A percentile compares a stretch with the other conserved stretches of the same genome.
phyloP scores from a whole-genome alignment of 306 rosid species.

The Canavalia gladiata region DNA sequence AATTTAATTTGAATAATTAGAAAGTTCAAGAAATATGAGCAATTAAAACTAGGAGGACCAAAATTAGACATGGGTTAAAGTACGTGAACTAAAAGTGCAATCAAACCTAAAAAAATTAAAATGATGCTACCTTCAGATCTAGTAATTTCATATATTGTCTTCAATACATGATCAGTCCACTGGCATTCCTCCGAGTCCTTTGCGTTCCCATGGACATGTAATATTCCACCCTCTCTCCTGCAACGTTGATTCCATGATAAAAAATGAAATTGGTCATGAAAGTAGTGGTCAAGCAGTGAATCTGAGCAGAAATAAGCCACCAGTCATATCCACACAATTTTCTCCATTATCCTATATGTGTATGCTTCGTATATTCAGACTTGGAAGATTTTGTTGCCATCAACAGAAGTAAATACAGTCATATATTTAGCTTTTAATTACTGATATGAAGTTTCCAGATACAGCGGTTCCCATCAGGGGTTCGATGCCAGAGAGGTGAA shows the following conservation, averaged over 20 bases:
- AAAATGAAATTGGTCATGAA: background rate
- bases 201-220: slow-evolving; percentile 86
- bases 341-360: background rate
- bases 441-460: slow-evolving; percentile 4
- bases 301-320: slow-evolving; percentile 14
- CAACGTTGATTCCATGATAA: slow-evolving; percentile 44
- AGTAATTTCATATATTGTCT: slow-evolving; percentile 73
- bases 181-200: slow-evolving; percentile 75
- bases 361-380: slow-evolving; percentile 35
- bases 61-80: too few relatives aligned
- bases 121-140: slow-evolving; percentile 73
- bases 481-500: slow-evolving; percentile 25
- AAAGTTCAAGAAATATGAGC: too few relatives aligned
- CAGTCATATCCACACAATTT: slow-evolving; percentile 9
- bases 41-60: too few relatives aligned
- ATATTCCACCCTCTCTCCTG: slow-evolving; percentile 87
- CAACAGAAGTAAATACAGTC: slow-evolving; percentile 19
- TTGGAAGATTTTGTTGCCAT: slow-evolving; percentile 11
- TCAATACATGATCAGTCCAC: slow-evolving; percentile 68
- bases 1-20: too few relatives aligned
- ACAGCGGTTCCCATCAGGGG: slow-evolving; percentile 23
- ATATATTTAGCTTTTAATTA: slow-evolving; percentile 4
- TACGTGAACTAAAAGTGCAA: too few relatives aligned
- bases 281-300: slow-evolving; percentile 10
- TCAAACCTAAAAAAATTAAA: background rate